phyloP scores from a whole-genome alignment of 495 filamentous ascomycete species.

The Cryomyces antarcticus region DNA sequence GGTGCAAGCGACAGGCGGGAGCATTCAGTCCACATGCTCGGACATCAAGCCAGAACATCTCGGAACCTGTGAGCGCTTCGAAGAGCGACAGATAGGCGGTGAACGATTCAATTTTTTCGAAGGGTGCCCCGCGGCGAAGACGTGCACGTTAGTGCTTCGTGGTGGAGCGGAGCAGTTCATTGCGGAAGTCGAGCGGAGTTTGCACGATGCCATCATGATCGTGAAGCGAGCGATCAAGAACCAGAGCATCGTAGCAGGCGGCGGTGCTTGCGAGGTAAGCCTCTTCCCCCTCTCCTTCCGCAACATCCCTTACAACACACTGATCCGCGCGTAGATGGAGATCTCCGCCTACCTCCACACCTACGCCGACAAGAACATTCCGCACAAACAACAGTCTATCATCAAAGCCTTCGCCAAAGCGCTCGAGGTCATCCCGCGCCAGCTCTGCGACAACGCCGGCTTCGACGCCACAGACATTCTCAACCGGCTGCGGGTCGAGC shows the following conservation, averaged over 20 bases:
- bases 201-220: slow-evolving; percentile 99
- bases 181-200: slow-evolving; percentile 86
- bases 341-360: slow-evolving; percentile 77
- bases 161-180: slow-evolving; percentile 98
- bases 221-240: slow-evolving; percentile 94
- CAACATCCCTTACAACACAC: background rate
- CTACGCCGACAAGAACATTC: slow-evolving; percentile 77
- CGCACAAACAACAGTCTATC: slow-evolving; percentile 87
- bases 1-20: slow-evolving; percentile 80
- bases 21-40: slow-evolving; percentile 86
- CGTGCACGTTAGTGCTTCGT: slow-evolving; percentile 85
- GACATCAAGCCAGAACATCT: slow-evolving; percentile 82
- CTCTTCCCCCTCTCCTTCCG: background rate
- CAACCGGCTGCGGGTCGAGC: slow-evolving; percentile 84
- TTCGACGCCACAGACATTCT: slow-evolving; percentile 97
- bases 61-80: slow-evolving; percentile 75
- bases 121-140: slow-evolving; percentile 84
- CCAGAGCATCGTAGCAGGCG: slow-evolving; percentile 81
- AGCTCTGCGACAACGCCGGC: slow-evolving; percentile 94
- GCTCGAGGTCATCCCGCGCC: slow-evolving; percentile 86
- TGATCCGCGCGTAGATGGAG: slow-evolving; percentile 43
- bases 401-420: slow-evolving; percentile 97
- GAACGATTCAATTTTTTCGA: slow-evolving; percentile 98
- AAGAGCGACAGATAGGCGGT: slow-evolving; percentile 90
- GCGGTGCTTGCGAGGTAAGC: slow-evolving; percentile 57